Evolutionary conservation across 2,329 filamentous ascomycete species (phyloP).

Genomic region (Ophiostoma ips): DNA sequence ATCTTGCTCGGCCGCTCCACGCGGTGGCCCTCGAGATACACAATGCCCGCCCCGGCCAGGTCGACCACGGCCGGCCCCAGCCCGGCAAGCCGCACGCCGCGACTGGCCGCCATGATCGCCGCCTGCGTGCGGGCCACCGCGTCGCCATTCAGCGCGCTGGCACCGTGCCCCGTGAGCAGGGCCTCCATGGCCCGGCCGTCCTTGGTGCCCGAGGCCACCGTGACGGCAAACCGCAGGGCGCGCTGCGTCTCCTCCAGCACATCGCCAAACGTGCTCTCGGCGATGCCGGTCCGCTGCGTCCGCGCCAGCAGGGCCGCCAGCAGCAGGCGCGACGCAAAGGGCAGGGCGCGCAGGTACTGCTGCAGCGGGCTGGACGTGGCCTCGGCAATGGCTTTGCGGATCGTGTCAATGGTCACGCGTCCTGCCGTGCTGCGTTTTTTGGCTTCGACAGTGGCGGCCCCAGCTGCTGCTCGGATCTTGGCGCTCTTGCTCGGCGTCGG

Average conservation of each 20-base stretch:
- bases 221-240: conserved; percentile 47
- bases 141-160: neutral
- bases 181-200: conserved; percentile 44
- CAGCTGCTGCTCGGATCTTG: neutral
- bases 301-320: conserved; percentile 69
- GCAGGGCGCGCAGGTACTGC: conserved; percentile 70
- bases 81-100: conserved; percentile 19
- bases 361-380: conserved; percentile 87
- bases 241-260: conserved; percentile 74
- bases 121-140: conserved; percentile 5
- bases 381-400: conserved; percentile 90
- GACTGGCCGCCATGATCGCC: conserved; percentile 10
- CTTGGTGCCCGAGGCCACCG: conserved; percentile 16
- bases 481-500: conserved; percentile 17
- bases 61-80: conserved; percentile 55
- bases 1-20: conserved; percentile 82
- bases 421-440: conserved; percentile 26
- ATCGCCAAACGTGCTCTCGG: conserved; percentile 78
- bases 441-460: neutral
- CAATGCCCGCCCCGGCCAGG: conserved; percentile 72
- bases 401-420: conserved; percentile 79
- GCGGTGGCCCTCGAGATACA: conserved; percentile 67
- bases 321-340: conserved; percentile 71
- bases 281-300: conserved; percentile 68
- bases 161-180: conserved; percentile 24